These are phyloP conservation scores for Hymenoscyphus albidus DNA, from an alignment of 2,329 filamentous ascomycete species.

Conservation along the genomic window DNA sequence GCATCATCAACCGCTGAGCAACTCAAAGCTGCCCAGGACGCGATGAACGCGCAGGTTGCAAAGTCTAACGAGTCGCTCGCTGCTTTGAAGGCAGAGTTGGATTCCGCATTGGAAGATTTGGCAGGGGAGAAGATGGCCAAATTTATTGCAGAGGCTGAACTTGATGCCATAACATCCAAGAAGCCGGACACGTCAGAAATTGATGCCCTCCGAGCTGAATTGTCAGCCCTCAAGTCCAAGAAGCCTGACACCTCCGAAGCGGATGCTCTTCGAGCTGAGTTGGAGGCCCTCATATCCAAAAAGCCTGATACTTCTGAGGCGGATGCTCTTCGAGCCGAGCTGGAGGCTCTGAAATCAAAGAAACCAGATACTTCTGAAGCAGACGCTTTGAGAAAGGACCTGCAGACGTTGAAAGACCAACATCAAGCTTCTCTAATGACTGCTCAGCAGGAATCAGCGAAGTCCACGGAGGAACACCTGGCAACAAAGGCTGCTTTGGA, in stretches of 20 bases:
- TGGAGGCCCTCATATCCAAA: conserved; percentile 55
- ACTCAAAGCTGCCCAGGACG: conserved; percentile 31
- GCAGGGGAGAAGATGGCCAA: conserved; percentile 44
- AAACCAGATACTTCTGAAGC: conserved; percentile 54
- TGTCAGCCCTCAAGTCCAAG: conserved; percentile 54
- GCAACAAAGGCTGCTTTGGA: conserved; percentile 37
- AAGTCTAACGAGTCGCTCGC: conserved; percentile 39
- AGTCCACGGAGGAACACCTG: conserved; percentile 40
- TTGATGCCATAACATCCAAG: conserved; percentile 54
- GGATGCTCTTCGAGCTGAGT: conserved; percentile 32
- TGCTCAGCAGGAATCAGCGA: conserved; percentile 35
- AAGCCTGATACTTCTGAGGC: conserved; percentile 47
- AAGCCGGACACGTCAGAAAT: conserved; percentile 51
- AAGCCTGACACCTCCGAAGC: conserved; percentile 47
- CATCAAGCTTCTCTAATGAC: conserved; percentile 42
- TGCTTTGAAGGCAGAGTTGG: conserved; percentile 27
- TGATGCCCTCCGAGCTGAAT: conserved; percentile 41
- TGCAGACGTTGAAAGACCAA: conserved; percentile 46
- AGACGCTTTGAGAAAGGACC: conserved; percentile 49
- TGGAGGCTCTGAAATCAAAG: conserved; percentile 54
- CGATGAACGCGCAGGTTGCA: conserved; percentile 44
- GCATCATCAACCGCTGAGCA: conserved; percentile 24
- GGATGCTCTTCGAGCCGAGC: conserved; percentile 32
- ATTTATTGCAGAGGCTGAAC: conserved; percentile 46
- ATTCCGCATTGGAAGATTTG: conserved; percentile 30